Base-by-base conservation (phyloP, 2,329 filamentous ascomycete species). In the Fusarium devonianum region DNA sequence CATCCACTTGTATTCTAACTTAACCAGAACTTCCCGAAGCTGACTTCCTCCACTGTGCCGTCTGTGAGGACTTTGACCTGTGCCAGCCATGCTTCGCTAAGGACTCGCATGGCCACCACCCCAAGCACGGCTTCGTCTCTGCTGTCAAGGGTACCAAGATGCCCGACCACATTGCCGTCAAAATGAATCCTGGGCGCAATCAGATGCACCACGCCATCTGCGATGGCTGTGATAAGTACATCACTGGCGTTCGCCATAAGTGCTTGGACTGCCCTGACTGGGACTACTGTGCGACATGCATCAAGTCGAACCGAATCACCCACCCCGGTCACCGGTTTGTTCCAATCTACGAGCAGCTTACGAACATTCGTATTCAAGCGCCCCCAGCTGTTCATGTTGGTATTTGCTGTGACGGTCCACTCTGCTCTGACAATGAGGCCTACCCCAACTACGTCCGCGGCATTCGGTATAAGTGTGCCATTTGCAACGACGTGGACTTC, bases 221-320 rank as follows among this genome's bases (percentile, higher is more conserved):
- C 69, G 94, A 99, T 76, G 90, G 90, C 29, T 99, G 95, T 71
- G 90, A 97, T 65, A 88, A 86, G 80, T 86, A 85, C 71, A 94
- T 99, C 66, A 80, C 82, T 63, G 95, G 94, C 63, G 81, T 96
- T 48, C 93, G 94, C 63, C 88, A 97, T 83, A 99, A 99, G 81
- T 99, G 94, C 72, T 80, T 97, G 58, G 87, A 91, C 70, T 99
- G 94, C 78, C 94, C 95, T 32, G 94, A 99, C 72, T 99, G 91
- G 89, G 94, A 99, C 68, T 97, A 90, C 75, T 99, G 94, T 78
- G 80, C 82, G 17, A 78, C 83, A 7, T 99, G 95, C 73, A 73
- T 90, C 49, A 74, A 79, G 63, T 83, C 80, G 60, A 87, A 90
- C 33, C 72, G 75, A 52, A 80, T 84, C 64, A 84, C 82, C 38